These are phyloP conservation scores for Penicillium canariense DNA, from an alignment of 495 filamentous ascomycete species.

Conservation along the genomic window DNA sequence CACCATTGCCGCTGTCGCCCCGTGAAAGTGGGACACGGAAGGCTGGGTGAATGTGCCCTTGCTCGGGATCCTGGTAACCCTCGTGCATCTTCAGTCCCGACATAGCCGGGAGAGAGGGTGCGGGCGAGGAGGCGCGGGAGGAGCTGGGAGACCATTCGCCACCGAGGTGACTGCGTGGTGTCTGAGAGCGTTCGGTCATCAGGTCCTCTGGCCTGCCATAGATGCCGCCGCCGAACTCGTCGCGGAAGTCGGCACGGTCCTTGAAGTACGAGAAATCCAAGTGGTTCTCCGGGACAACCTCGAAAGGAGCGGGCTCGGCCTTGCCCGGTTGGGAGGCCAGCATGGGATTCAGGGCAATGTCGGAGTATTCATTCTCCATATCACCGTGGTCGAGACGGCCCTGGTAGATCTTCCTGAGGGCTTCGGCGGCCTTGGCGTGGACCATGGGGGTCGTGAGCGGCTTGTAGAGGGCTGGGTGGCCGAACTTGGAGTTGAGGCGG, in stretches of 20 bases:
- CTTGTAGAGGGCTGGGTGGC: constrained; percentile 86
- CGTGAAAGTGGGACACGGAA: constrained; percentile 37
- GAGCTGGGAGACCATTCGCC: constrained; percentile 41
- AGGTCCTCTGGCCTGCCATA: constrained; percentile 67
- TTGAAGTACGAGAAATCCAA: constrained; percentile 94
- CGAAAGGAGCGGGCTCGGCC: constrained; percentile 58
- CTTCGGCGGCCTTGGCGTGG: constrained; percentile 79
- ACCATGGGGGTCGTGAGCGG: constrained; percentile 95
- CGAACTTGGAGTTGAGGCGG: constrained; percentile 76
- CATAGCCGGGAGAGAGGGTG: constrained; percentile 35
- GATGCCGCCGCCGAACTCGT: constrained; percentile 79
- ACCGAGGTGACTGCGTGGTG: constrained; percentile 55
- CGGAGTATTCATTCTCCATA: constrained; percentile 63
- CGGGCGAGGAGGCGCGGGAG: constrained; percentile 49
- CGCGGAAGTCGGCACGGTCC: constrained; percentile 80
- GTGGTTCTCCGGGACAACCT: constrained; percentile 84
- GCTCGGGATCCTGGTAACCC: constrained; percentile 25
- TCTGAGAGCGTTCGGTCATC: constrained; percentile 62
- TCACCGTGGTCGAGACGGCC: constrained; percentile 70
- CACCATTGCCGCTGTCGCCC: constrained; percentile 22
- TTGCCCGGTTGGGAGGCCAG: constrained; percentile 72
- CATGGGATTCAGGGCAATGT: constrained; percentile 80
- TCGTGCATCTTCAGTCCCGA: constrained; percentile 29
- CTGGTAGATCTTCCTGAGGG: constrained; percentile 75
- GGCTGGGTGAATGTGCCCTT: constrained; percentile 35